These are phyloP conservation scores for Aspergillus phoenicis DNA, from an alignment of 2,329 filamentous ascomycete species.

Conservation along the genomic window DNA sequence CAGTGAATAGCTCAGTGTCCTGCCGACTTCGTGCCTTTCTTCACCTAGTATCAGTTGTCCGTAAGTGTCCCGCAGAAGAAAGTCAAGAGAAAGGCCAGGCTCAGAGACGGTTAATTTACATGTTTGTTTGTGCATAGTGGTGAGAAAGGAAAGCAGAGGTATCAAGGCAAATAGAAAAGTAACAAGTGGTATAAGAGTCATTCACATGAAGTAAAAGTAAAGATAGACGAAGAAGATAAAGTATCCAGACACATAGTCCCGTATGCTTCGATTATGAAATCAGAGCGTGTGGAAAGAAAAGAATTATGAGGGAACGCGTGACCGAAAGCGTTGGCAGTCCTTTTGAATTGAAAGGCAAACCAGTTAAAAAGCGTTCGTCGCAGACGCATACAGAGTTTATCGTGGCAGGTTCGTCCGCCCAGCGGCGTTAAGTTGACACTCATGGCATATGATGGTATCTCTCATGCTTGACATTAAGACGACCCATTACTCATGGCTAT, in stretches of 20 bases:
- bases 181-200: slow-evolving; percentile 9
- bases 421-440: slow-evolving; percentile 12
- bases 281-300: not conserved
- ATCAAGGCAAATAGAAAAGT: not conserved
- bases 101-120: not conserved
- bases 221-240: not conserved
- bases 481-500: not conserved
- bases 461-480: not conserved
- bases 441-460: slow-evolving; percentile 8
- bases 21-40: not conserved
- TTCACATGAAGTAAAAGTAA: slow-evolving; percentile 13
- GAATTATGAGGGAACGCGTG: not conserved
- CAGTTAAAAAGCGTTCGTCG: slow-evolving; percentile 22
- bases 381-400: slow-evolving; percentile 18
- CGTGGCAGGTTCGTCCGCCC: slow-evolving; percentile 17
- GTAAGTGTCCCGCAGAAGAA: not conserved
- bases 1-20: too few species aligned
- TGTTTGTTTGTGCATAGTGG: not conserved
- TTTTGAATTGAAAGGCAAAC: not conserved
- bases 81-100: not conserved
- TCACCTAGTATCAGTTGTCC: not conserved
- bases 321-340: not conserved
- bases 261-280: not conserved
- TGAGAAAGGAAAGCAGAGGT: not conserved
- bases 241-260: not conserved